Base-by-base conservation (phyloP, 371 early-diverging fungal genomes). In the Mortierella sp. region DNA sequence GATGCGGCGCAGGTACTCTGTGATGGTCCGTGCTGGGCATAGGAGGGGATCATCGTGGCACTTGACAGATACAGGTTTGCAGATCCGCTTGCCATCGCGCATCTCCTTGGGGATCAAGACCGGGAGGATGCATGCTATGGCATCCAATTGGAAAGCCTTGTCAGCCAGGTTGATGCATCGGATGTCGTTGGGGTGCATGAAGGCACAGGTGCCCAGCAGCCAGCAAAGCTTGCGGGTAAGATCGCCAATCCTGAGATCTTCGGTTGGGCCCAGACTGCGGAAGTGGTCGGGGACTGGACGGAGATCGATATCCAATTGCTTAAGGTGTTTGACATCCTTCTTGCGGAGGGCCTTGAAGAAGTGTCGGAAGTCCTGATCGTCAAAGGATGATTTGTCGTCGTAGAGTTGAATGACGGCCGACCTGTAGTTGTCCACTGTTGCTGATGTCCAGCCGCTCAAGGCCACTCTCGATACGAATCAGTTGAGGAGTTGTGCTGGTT, bases 151-250 rank as follows among this genome's bases (percentile, higher is more conserved):
- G 13, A 53, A 53, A 11, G 11, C 13, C 11, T 53, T 29, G 29
- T 29, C 4, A 13, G 29, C 9, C 2, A 53, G 31, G 5, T 53
- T 8, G 29, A 53, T 53, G 29, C 13, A 53, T 4, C 13, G 4
- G 14, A 53, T 53, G 53, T 53, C 76, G 40, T 55, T 53, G 0
- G 76, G 58, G 0, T 70, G 64, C 61, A 76, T 40, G 44, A 76
- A 66, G 1, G 70, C 70, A 29, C 44, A 65, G 22, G 47, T 45
- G 19, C 76, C 76, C 2, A 76, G 40, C 0, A 76, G 44, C 70
- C 76, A 70, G 48, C 71, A 58, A 2, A 70, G 39, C 48, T 61
- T 70, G 10, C 22, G 47, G 0, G 63, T 63, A n/a, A 45, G 63
- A 19, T 4, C 2, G n/a, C 10, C 0, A 4, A 48, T 34, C 37